Percentiles rank a stretch among this genome's conserved stretches.
Conservation (phyloP, 2,329 filamentous ascomycete species). For the Epichloe baconii region DNA sequence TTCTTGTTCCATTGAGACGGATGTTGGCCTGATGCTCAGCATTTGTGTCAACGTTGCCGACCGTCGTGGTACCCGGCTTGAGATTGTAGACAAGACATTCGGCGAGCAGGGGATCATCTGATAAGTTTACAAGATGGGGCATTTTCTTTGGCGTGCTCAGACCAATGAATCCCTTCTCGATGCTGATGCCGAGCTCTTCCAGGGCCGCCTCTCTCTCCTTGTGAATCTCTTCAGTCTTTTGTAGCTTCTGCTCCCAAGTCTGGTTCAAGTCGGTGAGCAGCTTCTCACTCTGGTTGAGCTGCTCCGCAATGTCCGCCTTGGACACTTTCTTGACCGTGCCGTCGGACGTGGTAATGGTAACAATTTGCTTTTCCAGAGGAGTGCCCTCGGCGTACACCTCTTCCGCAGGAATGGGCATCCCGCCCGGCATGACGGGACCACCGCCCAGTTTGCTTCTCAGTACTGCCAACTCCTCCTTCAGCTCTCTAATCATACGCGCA, state of each 20-base stretch:
- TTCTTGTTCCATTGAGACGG: conserved; percentile 83
- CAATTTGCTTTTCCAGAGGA: conserved; percentile 87
- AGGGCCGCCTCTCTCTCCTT: conserved; percentile 91
- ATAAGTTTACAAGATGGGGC: conserved; percentile 96
- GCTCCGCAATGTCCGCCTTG: conserved; percentile 95
- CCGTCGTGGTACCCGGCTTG: conserved; percentile 86
- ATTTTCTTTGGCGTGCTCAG: conserved; percentile 97
- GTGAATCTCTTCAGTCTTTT: conserved; percentile 93
- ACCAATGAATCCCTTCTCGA: conserved; percentile 95
- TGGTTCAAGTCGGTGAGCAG: conserved; percentile 91
- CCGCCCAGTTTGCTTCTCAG: conserved; percentile 74
- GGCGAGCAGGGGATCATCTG: conserved; percentile 82
- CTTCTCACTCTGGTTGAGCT: conserved; percentile 92
- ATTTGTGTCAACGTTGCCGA: conserved; percentile 84
- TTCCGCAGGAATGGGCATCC: conserved; percentile 44
- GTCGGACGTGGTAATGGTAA: conserved; percentile 79
- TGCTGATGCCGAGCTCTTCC: conserved; percentile 95
- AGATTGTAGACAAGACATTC: conserved; percentile 97
- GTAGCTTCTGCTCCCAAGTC: conserved; percentile 94
- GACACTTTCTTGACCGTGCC: conserved; percentile 88
- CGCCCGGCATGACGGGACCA: conserved; percentile 32
- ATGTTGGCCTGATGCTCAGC: conserved; percentile 69
- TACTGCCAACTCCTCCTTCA: conserved; percentile 86
- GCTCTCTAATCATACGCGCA: conserved; percentile 93
- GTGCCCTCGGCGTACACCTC: conserved; percentile 88